Conservation (phyloP, 2,329 filamentous ascomycete genomes). For the Trichoderma sp. region DNA sequence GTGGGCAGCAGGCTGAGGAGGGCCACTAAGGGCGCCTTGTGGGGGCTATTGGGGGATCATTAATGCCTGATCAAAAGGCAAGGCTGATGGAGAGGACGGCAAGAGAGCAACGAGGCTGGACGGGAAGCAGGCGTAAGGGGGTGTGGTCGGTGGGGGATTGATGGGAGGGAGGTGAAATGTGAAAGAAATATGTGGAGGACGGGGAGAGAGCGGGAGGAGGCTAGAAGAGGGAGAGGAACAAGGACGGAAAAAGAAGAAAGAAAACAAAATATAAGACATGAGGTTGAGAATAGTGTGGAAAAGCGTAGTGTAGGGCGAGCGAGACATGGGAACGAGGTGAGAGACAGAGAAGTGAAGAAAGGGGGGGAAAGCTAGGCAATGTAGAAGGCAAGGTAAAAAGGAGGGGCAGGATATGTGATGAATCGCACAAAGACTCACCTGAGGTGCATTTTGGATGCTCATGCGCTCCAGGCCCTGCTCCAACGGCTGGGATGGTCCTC, state of each 20-base stretch:
- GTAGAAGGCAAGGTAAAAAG: neutral
- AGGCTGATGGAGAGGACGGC: neutral
- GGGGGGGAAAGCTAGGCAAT: neutral
- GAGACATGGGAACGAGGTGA: neutral
- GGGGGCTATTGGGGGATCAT: neutral
- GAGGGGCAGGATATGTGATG: neutral
- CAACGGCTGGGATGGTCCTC: conserved; percentile 49
- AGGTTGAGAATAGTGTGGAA: neutral
- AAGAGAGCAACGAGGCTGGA: neutral
- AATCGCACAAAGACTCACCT: conserved; percentile 27
- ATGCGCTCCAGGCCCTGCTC: conserved; percentile 74
- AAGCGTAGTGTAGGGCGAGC: neutral
- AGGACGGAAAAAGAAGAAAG: neutral
- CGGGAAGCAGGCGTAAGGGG: neutral
- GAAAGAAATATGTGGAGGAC: neutral
- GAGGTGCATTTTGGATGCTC: conserved; percentile 56
- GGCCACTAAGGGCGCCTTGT: neutral
- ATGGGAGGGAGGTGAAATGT: neutral
- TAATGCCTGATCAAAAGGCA: conserved; percentile 7
- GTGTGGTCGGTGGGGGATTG: neutral
- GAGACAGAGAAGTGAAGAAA: neutral
- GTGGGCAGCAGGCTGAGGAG: conserved; percentile 38
- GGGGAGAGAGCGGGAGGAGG: neutral
- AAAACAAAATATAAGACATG: neutral
- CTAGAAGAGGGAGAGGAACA: neutral